phyloP scores from a whole-genome alignment of 2,329 filamentous ascomycete genomes.

The Diaporthe batatas region DNA sequence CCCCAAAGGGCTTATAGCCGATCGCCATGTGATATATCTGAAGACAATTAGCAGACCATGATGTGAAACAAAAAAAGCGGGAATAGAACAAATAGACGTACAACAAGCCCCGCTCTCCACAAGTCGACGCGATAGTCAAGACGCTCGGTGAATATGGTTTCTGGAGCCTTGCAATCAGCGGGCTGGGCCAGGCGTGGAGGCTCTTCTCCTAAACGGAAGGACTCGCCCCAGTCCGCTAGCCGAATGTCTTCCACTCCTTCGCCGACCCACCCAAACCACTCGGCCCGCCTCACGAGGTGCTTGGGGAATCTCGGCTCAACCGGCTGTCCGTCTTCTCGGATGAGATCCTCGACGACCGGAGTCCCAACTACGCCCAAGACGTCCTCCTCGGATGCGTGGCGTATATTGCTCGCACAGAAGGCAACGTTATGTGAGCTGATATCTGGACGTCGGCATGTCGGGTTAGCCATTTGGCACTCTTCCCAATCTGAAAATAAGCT shows the following conservation, averaged over 20 bases:
- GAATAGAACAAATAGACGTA: not conserved
- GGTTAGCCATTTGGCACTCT: not conserved
- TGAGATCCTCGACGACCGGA: not conserved
- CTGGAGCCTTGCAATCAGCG: not conserved
- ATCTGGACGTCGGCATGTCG: not conserved
- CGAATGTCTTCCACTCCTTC: conserved; percentile 8
- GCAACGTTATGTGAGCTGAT: conserved; percentile 4
- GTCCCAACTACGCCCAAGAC: not conserved
- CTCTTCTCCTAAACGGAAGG: not conserved
- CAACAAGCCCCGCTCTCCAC: conserved; percentile 3
- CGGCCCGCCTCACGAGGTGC: not conserved
- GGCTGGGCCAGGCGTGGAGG: not conserved
- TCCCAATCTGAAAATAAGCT: too few relatives aligned
- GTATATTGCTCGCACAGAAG: not conserved
- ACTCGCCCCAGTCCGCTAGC: conserved; percentile 3
- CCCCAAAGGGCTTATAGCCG: not conserved
- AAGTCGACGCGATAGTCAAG: conserved; percentile 8
- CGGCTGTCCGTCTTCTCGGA: conserved; percentile 8
- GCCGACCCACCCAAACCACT: not conserved
- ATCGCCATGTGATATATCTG: not conserved
- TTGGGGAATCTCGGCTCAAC: not conserved
- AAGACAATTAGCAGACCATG: not conserved
- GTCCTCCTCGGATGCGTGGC: not conserved
- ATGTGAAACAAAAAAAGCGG: not conserved
- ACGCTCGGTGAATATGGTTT: not conserved